Percentiles rank a stretch among this genome's conserved stretches.
Evolutionary conservation across 2,329 filamentous ascomycete species (phyloP).

Genomic region (Stagonosporopsis cucurbitacearum): DNA sequence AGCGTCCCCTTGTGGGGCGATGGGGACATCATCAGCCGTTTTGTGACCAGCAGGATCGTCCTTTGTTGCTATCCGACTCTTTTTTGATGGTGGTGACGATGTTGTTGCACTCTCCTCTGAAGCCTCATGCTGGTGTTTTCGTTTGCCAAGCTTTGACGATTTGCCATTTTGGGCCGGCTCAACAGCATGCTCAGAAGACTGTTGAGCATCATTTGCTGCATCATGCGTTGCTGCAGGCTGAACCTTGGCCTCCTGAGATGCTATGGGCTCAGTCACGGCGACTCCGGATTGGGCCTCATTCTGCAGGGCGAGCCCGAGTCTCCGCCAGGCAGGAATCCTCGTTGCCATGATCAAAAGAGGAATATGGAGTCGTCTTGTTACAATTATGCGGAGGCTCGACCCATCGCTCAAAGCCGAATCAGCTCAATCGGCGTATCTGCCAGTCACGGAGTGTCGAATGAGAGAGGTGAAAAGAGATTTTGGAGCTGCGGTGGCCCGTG

Average conservation of each 20-base stretch:
- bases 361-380: constrained; percentile 32
- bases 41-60: background rate
- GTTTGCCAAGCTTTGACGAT: constrained; percentile 45
- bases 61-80: constrained; percentile 4
- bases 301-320: constrained; percentile 66
- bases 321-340: constrained; percentile 63
- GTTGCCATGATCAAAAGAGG: constrained; percentile 41
- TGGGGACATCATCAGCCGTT: background rate
- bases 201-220: constrained; percentile 12
- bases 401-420: constrained; percentile 48
- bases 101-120: constrained; percentile 32
- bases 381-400: constrained; percentile 25
- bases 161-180: constrained; percentile 34
- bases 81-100: constrained; percentile 32
- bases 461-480: constrained; percentile 45
- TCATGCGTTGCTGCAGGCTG: constrained; percentile 17
- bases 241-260: constrained; percentile 17
- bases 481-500: constrained; percentile 23
- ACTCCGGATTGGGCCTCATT: constrained; percentile 52
- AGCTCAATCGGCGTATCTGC: constrained; percentile 38
- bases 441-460: constrained; percentile 42
- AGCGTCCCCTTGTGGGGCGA: constrained; percentile 16
- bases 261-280: constrained; percentile 30
- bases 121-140: constrained; percentile 40
- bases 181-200: constrained; percentile 18